These are phyloP conservation scores for Penicillium ucsense DNA, from an alignment of 495 filamentous ascomycete genomes.

Conservation along the genomic window DNA sequence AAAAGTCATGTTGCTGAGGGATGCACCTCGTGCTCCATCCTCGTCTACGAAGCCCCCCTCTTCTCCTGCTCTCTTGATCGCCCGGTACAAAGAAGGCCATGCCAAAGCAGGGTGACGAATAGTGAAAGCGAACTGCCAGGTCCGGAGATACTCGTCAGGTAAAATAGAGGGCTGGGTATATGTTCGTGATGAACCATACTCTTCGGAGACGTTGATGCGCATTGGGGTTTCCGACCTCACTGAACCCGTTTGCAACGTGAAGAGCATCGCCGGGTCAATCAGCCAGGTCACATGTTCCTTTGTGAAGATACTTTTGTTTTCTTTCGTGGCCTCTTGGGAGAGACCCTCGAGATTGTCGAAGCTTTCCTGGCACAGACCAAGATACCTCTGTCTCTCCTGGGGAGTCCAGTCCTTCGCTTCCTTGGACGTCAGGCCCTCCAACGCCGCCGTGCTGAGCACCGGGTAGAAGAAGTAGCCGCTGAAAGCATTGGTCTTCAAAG, in stretches of 20 bases:
- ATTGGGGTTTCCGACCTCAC: not conserved
- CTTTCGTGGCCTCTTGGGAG: slow-evolving; percentile 11
- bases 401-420: slow-evolving; percentile 16
- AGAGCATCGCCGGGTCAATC: slow-evolving; percentile 5
- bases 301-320: slow-evolving; percentile 23
- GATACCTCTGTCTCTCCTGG: slow-evolving; percentile 9
- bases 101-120: slow-evolving; percentile 35
- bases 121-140: slow-evolving; percentile 28
- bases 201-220: slow-evolving; percentile 1
- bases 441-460: slow-evolving; percentile 3
- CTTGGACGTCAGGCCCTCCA: slow-evolving; percentile 7
- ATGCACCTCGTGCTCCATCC: slow-evolving; percentile 4
- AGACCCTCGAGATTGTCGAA: slow-evolving; percentile 19
- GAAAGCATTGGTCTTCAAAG: slow-evolving; percentile 18
- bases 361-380: slow-evolving; percentile 9
- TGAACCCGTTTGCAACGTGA: not conserved
- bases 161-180: slow-evolving; percentile 23
- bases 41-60: slow-evolving; percentile 5
- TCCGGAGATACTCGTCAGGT: slow-evolving; percentile 27
- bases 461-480: slow-evolving; percentile 32
- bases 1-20: slow-evolving; percentile 18
- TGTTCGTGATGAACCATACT: slow-evolving; percentile 7
- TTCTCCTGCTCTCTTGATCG: slow-evolving; percentile 12
- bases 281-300: slow-evolving; percentile 32
- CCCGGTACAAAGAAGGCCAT: slow-evolving; percentile 28